A percentile compares a stretch with the other conserved stretches of the same genome.
Evolutionary conservation across 2,329 filamentous ascomycete species (phyloP).

Genomic region (Fusarium sp.): DNA sequence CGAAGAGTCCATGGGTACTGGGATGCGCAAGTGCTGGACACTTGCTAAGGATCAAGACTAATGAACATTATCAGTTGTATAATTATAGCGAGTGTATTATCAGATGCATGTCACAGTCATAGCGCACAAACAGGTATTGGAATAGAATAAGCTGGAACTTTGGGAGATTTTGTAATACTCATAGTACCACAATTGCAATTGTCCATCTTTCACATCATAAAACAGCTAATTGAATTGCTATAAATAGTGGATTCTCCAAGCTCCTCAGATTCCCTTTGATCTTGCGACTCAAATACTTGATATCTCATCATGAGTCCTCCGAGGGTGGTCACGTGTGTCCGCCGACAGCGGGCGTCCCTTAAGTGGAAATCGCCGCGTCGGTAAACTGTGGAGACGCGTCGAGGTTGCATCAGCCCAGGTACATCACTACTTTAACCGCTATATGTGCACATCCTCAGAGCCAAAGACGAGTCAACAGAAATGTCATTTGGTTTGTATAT

Average conservation of each 20-base stretch:
- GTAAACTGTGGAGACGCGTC: constrained; percentile 40
- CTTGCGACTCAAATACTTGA: background rate
- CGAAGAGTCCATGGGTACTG: constrained; percentile 64
- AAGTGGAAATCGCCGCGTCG: constrained; percentile 21
- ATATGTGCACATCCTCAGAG: background rate
- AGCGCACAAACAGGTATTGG: background rate
- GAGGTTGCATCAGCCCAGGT: constrained; percentile 19
- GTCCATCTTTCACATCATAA: background rate
- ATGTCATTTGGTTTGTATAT: constrained; percentile 11
- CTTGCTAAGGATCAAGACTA: constrained; percentile 47
- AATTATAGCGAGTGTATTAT: background rate
- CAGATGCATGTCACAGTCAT: background rate
- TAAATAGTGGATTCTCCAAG: too few relatives aligned
- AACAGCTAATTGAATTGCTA: background rate
- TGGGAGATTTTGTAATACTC: background rate
- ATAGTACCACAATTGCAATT: background rate
- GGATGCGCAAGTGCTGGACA: constrained; percentile 67
- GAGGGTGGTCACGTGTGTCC: constrained; percentile 20
- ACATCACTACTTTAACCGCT: background rate
- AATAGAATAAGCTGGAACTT: background rate
- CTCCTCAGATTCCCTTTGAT: background rate
- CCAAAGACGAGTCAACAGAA: background rate
- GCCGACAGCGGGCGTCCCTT: background rate
- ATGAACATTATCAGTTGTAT: constrained; percentile 12
- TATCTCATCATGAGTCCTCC: background rate